Evolutionary conservation across 192 early-diverging fungal species (phyloP).

Genomic region (Powellomyces hirtus): DNA sequence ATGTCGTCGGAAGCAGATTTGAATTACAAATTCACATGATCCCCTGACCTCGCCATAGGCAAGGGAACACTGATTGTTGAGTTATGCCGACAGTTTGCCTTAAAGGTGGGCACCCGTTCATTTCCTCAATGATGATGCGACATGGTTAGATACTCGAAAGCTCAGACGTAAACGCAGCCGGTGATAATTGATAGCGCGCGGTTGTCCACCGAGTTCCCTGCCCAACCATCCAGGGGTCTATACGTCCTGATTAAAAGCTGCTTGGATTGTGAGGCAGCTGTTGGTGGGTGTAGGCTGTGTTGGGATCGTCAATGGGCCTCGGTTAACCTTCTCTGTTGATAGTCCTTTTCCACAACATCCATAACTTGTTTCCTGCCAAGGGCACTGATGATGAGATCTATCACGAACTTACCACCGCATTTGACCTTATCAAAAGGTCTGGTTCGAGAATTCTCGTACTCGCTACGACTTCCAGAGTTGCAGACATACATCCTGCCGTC

Average conservation of each 20-base stretch:
- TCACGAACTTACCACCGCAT: background rate
- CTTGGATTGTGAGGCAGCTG: background rate
- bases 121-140: background rate
- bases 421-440: background rate
- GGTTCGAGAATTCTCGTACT: background rate
- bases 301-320: background rate
- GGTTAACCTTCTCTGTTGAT: background rate
- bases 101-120: background rate
- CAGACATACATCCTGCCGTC: background rate
- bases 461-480: background rate
- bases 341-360: slow-evolving; percentile 1
- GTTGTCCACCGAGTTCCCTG: background rate
- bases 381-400: background rate
- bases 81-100: background rate
- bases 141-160: background rate
- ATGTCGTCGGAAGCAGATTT: background rate
- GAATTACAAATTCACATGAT: background rate
- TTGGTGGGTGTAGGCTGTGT: background rate
- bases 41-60: background rate
- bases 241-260: background rate
- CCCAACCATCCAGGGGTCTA: background rate
- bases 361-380: slow-evolving; percentile 11
- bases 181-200: background rate
- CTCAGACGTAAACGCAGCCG: background rate
- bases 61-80: background rate